Evolutionary conservation across 75 land plant genomes (phyloP).

Genomic region (Pinus tabuliformis): DNA sequence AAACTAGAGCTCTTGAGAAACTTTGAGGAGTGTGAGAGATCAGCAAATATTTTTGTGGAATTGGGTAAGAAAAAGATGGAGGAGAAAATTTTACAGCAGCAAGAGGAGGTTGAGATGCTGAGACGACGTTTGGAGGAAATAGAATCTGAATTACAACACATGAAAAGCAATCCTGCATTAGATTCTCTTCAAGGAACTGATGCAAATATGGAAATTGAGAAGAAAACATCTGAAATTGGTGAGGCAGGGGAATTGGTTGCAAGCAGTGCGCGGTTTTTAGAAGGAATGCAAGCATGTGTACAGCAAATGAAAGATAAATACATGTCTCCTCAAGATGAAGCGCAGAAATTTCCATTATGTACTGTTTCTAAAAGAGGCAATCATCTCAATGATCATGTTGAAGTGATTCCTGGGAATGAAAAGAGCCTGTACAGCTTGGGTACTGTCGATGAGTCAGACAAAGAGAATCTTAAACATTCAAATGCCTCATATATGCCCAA

Average conservation of each 20-base stretch:
- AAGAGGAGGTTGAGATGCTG: conserved; percentile 65
- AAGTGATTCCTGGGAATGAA: neutral
- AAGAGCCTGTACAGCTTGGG: neutral
- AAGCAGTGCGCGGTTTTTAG: conserved; percentile 3
- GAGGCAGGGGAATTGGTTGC: conserved; percentile 24
- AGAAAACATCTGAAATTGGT: conserved; percentile 28
- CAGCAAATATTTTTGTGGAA: conserved; percentile 39
- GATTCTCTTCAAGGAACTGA: conserved; percentile 10
- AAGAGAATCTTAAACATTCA: neutral
- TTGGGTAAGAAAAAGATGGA: conserved; percentile 64
- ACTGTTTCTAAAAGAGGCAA: neutral
- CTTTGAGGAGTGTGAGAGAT: conserved; percentile 43
- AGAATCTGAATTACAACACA: conserved; percentile 48
- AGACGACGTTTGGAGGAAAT: conserved; percentile 65
- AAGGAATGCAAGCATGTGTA: conserved; percentile 8
- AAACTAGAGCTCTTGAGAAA: conserved; percentile 43
- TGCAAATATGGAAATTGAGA: conserved; percentile 30
- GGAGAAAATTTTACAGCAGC: conserved; percentile 61
- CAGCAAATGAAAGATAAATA: conserved; percentile 3
- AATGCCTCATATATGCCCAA: neutral
- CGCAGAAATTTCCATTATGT: neutral
- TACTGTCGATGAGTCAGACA: neutral
- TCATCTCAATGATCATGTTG: neutral
- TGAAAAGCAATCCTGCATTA: neutral
- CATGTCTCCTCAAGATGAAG: neutral